Evolutionary conservation across 1,284 basidiomycete genomes (phyloP), one percentile per base, ranked within the genome.

Genomic region (Amylostereum areolatum): DNA sequence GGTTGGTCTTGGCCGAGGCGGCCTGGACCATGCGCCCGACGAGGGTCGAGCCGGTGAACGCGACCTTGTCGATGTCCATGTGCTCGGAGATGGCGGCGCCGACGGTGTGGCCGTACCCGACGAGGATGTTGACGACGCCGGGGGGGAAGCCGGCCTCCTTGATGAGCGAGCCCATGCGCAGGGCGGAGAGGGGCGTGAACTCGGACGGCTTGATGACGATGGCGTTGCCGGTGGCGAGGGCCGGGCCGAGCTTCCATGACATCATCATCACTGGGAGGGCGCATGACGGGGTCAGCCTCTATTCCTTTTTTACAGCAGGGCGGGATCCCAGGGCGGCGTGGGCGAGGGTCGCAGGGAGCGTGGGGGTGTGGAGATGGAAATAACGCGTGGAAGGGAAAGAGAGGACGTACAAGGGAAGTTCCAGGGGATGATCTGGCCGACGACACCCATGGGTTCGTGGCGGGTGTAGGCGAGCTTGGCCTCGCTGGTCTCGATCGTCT

Each of bases 401-500:
- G 33, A 35, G 33, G 0, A 62, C 78, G 52, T 59, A 82, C 81
- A 64, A 56, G 82, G 82, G 67, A 83, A 84, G 66, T 83, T 84
- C 78, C 88, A 90, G 25, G 85, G 88, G 58, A 92, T 91, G 65
- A 94, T 93, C 70, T 92, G 89, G 43, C 88, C 79, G 27, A 84
- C 80, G 52, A 97, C 93, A 58, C 95, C 96, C 59, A 97, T 86
- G 11, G 96, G 94, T 69, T 98, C 95, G 66, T 97, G 92, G 30
- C 85, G 78, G 12, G 90, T 90, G 70, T 91, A 94, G 3, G 74
- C 77, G 51, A 93, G 71, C 67, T 89, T 92, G 48, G 61, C 68
- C 59, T 88, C 78, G 54, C 75, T 71, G 39, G 85, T 88, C 80
- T 89, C 85, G 60, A 93, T 85, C 48, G 79, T 79, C 66, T 92